Evolutionary conservation across 1,139 yeast genomes (phyloP).

Genomic region (Blastobotrys ciferrii): DNA sequence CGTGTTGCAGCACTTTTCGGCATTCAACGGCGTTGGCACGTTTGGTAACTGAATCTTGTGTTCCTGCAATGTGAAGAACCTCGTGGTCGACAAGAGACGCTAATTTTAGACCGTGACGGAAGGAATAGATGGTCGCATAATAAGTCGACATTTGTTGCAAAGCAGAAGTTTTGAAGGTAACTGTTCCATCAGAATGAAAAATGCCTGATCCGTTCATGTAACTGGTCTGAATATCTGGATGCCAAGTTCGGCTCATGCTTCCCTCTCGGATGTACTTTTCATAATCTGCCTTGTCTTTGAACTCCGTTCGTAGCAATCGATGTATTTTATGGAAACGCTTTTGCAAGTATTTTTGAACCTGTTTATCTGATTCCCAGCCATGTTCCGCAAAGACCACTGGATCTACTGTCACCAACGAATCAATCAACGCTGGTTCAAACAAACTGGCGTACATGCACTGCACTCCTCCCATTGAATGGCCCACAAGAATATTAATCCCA

Average conservation of each 20-base stretch:
- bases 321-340: constrained; percentile 20
- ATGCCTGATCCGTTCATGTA: constrained; percentile 40
- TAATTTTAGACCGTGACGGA: constrained; percentile 24
- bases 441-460: constrained; percentile 50
- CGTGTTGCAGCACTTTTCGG: constrained; percentile 29
- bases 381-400: constrained; percentile 48
- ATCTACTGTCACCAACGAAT: constrained; percentile 57
- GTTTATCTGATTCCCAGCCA: constrained; percentile 9
- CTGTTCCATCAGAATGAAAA: constrained; percentile 37
- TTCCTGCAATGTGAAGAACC: constrained; percentile 51
- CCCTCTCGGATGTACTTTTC: constrained; percentile 43
- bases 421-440: constrained; percentile 54
- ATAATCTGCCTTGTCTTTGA: constrained; percentile 42
- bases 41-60: constrained; percentile 55
- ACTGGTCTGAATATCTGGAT: constrained; percentile 47
- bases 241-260: constrained; percentile 49
- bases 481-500: constrained; percentile 49
- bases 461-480: constrained; percentile 78
- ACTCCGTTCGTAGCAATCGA: constrained; percentile 31
- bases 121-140: constrained; percentile 39
- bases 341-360: not conserved
- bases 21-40: constrained; percentile 40
- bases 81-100: constrained; percentile 43
- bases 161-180: constrained; percentile 42
- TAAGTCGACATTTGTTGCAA: constrained; percentile 55